Conservation (phyloP, 257 asterid genomes). For the Gentiana straminea region DNA sequence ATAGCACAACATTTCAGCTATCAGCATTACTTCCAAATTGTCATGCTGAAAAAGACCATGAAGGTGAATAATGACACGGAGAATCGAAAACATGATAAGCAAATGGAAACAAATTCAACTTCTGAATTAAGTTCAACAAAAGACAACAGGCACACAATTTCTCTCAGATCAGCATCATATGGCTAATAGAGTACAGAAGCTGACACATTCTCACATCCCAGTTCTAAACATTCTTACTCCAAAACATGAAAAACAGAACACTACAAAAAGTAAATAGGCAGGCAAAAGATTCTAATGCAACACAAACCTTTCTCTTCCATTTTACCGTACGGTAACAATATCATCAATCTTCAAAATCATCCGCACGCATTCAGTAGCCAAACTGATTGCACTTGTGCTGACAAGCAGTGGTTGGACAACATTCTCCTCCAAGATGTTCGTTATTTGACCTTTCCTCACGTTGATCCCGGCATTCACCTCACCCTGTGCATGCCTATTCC, state of each 20-base stretch:
- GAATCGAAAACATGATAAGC: too few species aligned
- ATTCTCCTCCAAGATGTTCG: slow-evolving; percentile 94
- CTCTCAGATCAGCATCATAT: too few species aligned
- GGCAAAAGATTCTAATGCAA: not conserved
- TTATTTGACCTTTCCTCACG: slow-evolving; percentile 98
- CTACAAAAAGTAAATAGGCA: slow-evolving; percentile 12
- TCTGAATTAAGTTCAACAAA: too few species aligned
- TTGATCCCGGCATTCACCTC: slow-evolving; percentile 96
- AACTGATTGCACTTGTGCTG: slow-evolving; percentile 84
- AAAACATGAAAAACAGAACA: slow-evolving; percentile 15
- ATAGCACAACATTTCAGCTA: too few species aligned
- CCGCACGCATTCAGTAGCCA: slow-evolving; percentile 96
- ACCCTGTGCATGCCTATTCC: slow-evolving; percentile 98
- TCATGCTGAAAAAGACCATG: too few species aligned
- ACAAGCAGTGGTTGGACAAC: slow-evolving; percentile 96
- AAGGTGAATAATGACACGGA: too few species aligned
- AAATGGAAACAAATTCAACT: too few species aligned
- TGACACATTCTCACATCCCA: too few species aligned
- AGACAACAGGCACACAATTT: too few species aligned
- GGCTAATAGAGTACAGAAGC: too few species aligned
- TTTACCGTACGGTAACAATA: slow-evolving; percentile 96
- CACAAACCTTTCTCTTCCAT: slow-evolving; percentile 5
- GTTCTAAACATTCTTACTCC: slow-evolving; percentile 7
- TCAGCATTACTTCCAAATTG: too few species aligned
- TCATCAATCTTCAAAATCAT: slow-evolving; percentile 99